A percentile compares a stretch with the other conserved stretches of the same genome.
These are phyloP conservation scores for Fusarium tuaranense DNA, from an alignment of 2,329 filamentous ascomycete species.

Conservation along the genomic window DNA sequence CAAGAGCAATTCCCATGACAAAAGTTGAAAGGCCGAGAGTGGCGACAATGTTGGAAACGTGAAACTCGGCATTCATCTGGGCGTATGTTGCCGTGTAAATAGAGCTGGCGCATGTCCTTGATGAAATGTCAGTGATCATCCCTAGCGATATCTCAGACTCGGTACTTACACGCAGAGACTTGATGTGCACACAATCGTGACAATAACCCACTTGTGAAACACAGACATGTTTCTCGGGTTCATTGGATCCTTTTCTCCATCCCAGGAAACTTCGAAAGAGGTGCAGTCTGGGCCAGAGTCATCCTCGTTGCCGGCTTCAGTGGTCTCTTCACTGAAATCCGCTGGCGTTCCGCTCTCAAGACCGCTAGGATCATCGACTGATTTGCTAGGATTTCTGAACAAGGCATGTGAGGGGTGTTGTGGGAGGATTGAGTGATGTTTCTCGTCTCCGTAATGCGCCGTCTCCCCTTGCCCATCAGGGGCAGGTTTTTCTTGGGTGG, in stretches of 20 bases:
- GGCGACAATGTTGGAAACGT: slow-evolving; percentile 12
- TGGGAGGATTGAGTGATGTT: not conserved
- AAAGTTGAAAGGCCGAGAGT: slow-evolving; percentile 34
- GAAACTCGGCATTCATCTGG: slow-evolving; percentile 33
- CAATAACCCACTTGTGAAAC: slow-evolving; percentile 28
- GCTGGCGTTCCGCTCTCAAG: not conserved
- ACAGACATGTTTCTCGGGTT: slow-evolving; percentile 26
- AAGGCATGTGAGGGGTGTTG: not conserved
- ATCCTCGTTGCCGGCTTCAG: slow-evolving; percentile 6
- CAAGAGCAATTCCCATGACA: slow-evolving; percentile 65
- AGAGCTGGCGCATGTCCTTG: slow-evolving; percentile 81
- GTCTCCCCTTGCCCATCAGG: not conserved
- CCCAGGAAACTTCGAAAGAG: slow-evolving; percentile 15
- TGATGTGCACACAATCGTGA: slow-evolving; percentile 28
- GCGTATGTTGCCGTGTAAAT: slow-evolving; percentile 66
- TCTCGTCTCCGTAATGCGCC: not conserved
- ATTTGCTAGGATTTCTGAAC: not conserved
- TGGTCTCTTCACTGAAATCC: slow-evolving; percentile 24
- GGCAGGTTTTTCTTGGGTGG: not conserved
- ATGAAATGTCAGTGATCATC: not conserved
- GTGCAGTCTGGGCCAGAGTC: not conserved
- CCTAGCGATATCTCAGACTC: not conserved
- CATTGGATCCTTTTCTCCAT: slow-evolving; percentile 25
- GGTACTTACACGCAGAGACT: slow-evolving; percentile 32
- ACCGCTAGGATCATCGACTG: not conserved